These are phyloP conservation scores for Hanseniaspora clermontiae DNA, from an alignment of 805 yeast species.

Conservation along the genomic window DNA sequence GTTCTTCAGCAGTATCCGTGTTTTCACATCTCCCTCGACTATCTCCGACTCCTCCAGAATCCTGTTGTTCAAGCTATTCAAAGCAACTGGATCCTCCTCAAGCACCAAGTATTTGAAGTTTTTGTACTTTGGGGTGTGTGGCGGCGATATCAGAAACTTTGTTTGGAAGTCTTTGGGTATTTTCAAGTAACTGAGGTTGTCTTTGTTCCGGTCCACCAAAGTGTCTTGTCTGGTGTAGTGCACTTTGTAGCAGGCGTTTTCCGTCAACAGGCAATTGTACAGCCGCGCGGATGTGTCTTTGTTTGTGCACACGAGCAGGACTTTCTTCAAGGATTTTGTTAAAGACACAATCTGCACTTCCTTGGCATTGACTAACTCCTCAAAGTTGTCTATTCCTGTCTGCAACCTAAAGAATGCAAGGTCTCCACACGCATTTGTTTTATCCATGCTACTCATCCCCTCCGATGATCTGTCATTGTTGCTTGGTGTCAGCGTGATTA, in stretches of 20 bases:
- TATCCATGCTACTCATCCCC: neutral
- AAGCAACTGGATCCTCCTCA: conserved; percentile 2
- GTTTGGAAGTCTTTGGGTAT: conserved; percentile 1
- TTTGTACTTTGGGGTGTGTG: conserved; percentile 5
- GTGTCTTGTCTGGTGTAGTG: neutral
- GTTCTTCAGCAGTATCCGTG: neutral
- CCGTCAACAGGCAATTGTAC: neutral
- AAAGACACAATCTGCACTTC: neutral
- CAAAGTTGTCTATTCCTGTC: neutral
- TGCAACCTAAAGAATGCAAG: conserved; percentile 1
- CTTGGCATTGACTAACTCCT: neutral
- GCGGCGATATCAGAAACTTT: conserved; percentile 7
- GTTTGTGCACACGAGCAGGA: neutral
- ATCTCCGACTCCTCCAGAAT: neutral
- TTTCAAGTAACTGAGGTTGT: neutral
- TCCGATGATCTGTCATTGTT: neutral
- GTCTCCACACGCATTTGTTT: neutral
- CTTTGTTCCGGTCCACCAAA: neutral
- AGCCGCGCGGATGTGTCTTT: neutral
- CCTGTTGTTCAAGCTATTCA: neutral
- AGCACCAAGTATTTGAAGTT: neutral
- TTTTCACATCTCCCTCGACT: neutral
- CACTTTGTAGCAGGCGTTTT: neutral
- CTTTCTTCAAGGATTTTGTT: conserved; percentile 3
- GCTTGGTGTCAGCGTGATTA: neutral